These are phyloP conservation scores for Phytophthora constricta DNA, from an alignment of 352 stramenopile genomes.

Conservation along the genomic window DNA sequence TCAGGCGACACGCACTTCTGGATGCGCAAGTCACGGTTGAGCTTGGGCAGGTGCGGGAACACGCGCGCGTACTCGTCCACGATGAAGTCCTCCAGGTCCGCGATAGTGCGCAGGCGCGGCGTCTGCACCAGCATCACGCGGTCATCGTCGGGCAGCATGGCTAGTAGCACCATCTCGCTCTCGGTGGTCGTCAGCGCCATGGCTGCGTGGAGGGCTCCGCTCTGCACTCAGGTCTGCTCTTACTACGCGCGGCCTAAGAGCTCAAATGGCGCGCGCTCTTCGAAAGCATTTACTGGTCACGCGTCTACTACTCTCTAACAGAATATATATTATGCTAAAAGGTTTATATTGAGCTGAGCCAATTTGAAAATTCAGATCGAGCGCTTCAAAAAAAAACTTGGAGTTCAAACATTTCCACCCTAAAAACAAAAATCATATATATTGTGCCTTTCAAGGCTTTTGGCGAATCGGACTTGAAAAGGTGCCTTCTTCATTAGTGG, in stretches of 20 bases:
- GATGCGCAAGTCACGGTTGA: conserved; percentile 64
- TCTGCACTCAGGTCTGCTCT: neutral
- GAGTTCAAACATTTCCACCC: no score
- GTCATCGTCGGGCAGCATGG: conserved; percentile 70
- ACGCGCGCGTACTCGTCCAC: conserved; percentile 67
- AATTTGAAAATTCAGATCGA: no score
- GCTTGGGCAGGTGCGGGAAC: conserved; percentile 55
- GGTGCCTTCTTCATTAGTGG: no score
- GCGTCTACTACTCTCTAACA: no score
- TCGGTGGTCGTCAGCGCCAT: conserved; percentile 42
- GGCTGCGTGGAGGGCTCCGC: neutral
- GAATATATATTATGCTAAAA: no score
- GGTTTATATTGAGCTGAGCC: no score
- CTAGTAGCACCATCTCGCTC: conserved; percentile 72
- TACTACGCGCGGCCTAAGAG: neutral
- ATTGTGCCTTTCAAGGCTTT: no score
- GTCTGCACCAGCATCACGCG: conserved; percentile 74
- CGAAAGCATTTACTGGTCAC: no score
- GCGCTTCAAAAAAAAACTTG: no score
- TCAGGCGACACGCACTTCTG: conserved; percentile 73
- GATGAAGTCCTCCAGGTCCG: conserved; percentile 69
- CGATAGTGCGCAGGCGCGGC: conserved; percentile 49
- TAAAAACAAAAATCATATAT: no score
- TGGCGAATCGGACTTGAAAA: no score
- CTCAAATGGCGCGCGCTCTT: neutral